Evolutionary conservation across 2,329 filamentous ascomycete species (phyloP), one percentile per base, ranked within the genome.

Genomic region (Fusarium nodosum): DNA sequence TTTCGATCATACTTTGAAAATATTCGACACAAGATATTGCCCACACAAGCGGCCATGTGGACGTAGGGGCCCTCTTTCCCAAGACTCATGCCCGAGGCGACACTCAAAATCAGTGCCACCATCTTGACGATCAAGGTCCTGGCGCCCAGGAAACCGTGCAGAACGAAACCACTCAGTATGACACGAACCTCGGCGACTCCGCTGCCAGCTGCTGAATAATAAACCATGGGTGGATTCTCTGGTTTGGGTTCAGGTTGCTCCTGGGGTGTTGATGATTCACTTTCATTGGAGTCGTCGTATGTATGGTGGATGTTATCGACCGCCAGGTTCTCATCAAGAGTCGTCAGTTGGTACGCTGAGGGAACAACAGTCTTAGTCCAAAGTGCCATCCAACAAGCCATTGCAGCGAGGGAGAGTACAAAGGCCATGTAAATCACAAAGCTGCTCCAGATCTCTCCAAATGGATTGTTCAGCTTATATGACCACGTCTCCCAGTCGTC

Each of bases 141-240:
- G 39, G 97, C 79, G 72, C 96, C 96, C 10, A 99, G 86, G 77
- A 98, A 98, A 2, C 96, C 95, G 83, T 98, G 96, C 57, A 99
- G 84, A 57, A 99, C 95, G 75, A 98, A 99, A 8, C 96, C 96
- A 74, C 94, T 97, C n/a, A 98, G 87, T 61, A 98, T 98, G 63
- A 98, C 96, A 69, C 96, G 94, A 58, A 98, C 95, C 81, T 99
- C 96, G 9, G 96, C 96, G 15, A 99, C 96, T 73, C 96, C 96
- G 80, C 94, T 97, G 50, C 96, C 96, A 42, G 95, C 95, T 61
- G 95, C 96, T 10, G 96, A 94, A 79, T 97, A 99, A 80, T 97
- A 99, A 7, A 95, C 87, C 91, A 97, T 97, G 1, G 93, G 92
- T 4, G 91, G 87, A 1, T 76, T 74, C 64, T 56, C 78, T 66